Conservation (phyloP, 2,329 filamentous ascomycete genomes). For the Chrysosporium queenslandicum region DNA sequence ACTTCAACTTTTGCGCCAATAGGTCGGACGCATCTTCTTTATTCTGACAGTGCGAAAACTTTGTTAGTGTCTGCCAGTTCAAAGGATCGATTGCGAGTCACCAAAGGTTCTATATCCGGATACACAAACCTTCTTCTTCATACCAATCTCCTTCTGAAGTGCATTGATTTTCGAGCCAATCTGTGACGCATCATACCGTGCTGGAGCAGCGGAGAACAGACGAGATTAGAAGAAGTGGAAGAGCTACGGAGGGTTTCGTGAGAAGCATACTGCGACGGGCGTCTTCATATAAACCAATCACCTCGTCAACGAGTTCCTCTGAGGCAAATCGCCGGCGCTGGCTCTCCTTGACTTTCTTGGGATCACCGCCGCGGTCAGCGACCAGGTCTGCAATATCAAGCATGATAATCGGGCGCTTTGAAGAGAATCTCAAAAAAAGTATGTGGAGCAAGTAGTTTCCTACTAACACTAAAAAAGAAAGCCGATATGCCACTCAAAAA, state of each 20-base stretch:
- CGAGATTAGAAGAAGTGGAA: not conserved
- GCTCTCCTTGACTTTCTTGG: slow-evolving; percentile 82
- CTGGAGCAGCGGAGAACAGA: slow-evolving; percentile 28
- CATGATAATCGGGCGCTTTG: slow-evolving; percentile 40
- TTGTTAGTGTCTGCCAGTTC: not conserved
- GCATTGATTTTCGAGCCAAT: slow-evolving; percentile 77
- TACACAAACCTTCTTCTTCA: slow-evolving; percentile 75
- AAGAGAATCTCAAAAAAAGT: not conserved
- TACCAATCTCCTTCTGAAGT: slow-evolving; percentile 78
- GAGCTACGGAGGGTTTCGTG: not conserved
- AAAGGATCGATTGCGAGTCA: too few relatives aligned
- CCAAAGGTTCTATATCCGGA: not conserved
- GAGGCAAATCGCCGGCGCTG: slow-evolving; percentile 72
- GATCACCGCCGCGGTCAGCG: slow-evolving; percentile 78
- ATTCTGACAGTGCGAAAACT: slow-evolving; percentile 38
- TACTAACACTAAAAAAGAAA: not conserved
- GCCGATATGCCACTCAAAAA: not conserved
- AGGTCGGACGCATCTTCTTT: slow-evolving; percentile 81
- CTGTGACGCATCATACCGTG: slow-evolving; percentile 68
- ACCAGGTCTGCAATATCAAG: slow-evolving; percentile 72
- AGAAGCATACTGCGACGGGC: slow-evolving; percentile 57
- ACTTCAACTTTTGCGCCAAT: slow-evolving; percentile 62
- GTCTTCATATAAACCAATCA: slow-evolving; percentile 78
- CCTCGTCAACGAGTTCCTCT: slow-evolving; percentile 78
- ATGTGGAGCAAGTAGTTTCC: not conserved